Base-by-base conservation (phyloP, 2,329 filamentous ascomycete genomes). In the Penicillium occitanis region DNA sequence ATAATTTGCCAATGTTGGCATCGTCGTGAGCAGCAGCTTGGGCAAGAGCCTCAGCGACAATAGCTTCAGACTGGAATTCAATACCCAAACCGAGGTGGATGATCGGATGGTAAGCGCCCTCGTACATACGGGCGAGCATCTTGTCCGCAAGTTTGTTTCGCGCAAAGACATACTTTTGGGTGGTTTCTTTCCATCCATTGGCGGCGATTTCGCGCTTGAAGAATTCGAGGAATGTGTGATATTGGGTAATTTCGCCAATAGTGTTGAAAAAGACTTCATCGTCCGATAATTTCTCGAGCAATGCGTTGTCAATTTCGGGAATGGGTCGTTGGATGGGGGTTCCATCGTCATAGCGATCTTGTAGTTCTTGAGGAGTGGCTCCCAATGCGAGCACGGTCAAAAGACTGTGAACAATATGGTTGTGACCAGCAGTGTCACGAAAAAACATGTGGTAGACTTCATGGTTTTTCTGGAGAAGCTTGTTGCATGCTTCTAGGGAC, bases 61-160 rank as follows among this genome's bases (percentile, higher is more conserved):
- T 50, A 25, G 46, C 46, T 8, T 84, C 67, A 95, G 87, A 37
- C 88, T 88, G 1, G 91, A 91, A 94, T 73, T 95, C 91, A 42
- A 96, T 75, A 11, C 90, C 92, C 73, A 91, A 93, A 66, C 91
- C 90, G n/a, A 94, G 83, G 75, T 95, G 91, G 68, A 96, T 92
- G 33, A 93, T 79, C 3, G 91, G 91, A 72, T 95, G 91, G 7
- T 91, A 72, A 69, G 63, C 30, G 78, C 86, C 87, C 3, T 83
- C 83, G 69, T 85, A 91, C 72, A 91, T 79, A 4, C 90, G 83
- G 1, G 83, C 80, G 4, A 91, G 79, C 78, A 94, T 77, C 65
- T 88, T 86, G 7, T 91, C 85, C 7, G 86, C 86, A n/a, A 82
- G 77, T 25, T 84, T 81, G 48, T 86, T 84, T 1, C 85, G 84